Base-by-base conservation (phyloP, 495 filamentous ascomycete species). In the Umbilicaria muhlenbergii region DNA sequence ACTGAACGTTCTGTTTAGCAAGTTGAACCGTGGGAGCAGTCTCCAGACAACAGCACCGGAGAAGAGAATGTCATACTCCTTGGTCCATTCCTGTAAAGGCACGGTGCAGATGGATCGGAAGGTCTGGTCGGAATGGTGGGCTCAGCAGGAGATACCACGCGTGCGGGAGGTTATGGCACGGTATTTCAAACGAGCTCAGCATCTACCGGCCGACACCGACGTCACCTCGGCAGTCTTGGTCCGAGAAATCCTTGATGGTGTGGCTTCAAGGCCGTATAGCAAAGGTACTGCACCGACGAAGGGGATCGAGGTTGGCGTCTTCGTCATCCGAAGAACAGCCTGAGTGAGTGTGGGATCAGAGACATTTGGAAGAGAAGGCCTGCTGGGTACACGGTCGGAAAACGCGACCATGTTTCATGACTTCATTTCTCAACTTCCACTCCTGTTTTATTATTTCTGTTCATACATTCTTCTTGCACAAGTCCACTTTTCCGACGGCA, bases 81-180 rank as follows among this genome's bases (percentile, higher is more conserved):
- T 82, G 1, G 59, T 70, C 8, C 65, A 78, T 51, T 56, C 75
- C 11, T 63, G 68, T 15, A 70, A 67, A 40, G 63, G 72, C 34
- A 65, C 63, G 36, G 71, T 74, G 31, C 54, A 57, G 7, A 60
- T 81, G 5, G 70, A 74, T 39, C 69, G 78, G 18, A 59, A 65
- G 7, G 65, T 70, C 6, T 85, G 80, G 80, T 62, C 61, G 14
- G 74, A 82, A 38, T 85, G 80, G 80, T 84, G 71, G 64, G 71
- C 74, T 31, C 74, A 80, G 46, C 80, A 85, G 50, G 80, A 85
- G 51, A 74, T 73, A 45, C 57, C 67, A n/a, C 69, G 80, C 18
- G 72, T 85, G 46, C 69, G 77, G 43, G 69, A 73, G 24, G 61
- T 73, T 0, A 70, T 83, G 32, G 68, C 66, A 12, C 58, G 67